Evolutionary conservation across 495 filamentous ascomycete species (phyloP), one percentile per base, ranked within the genome.

Genomic region (Massariosphaeria phaeospora): DNA sequence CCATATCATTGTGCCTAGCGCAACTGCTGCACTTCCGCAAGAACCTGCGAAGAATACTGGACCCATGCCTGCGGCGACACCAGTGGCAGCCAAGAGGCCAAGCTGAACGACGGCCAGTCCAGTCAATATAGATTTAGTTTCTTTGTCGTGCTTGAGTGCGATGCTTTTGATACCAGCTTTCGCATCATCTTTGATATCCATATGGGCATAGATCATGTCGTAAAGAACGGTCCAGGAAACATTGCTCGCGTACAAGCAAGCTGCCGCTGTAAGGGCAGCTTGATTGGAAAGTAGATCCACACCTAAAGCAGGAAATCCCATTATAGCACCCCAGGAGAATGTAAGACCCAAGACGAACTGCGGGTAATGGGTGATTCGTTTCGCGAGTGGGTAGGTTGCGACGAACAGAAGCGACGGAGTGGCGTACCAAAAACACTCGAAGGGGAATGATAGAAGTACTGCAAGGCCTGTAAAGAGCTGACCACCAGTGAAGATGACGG

Each of bases 181-280:
- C 27, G 82, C 80, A 67, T 98, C 93, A 62, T 98, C 93, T 65
- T 85, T 86, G 67, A 98, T 91, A 59, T 98, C 93, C 85, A 96
- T 96, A 71, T 96, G 91, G 27, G 94, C 93, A 71, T 98, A 98
- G 17, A 98, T 95, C 84, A 95, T 96, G 71, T 98, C 93, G 64
- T 98, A 98, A 51, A 96, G 67, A 35, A 97, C 80, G 9, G 93
- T 96, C 93, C 93, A 98, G 0, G 90, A 83, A 23, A 95, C 75
- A 64, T 91, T 95, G 57, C 86, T 91, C 13, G 79, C 72, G 69
- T 97, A 97, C 35, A 98, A 73, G 24, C 82, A 77, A 2, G 75
- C 81, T 9, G 90, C 86, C 0, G 86, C 80, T 34, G 77, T 71
- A 55, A 87, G 67, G 13, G 88, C 83, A 23, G 79, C 67, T 18